Base-by-base conservation (phyloP, 768 basidiomycete genomes). In the Boletus speciosus region DNA sequence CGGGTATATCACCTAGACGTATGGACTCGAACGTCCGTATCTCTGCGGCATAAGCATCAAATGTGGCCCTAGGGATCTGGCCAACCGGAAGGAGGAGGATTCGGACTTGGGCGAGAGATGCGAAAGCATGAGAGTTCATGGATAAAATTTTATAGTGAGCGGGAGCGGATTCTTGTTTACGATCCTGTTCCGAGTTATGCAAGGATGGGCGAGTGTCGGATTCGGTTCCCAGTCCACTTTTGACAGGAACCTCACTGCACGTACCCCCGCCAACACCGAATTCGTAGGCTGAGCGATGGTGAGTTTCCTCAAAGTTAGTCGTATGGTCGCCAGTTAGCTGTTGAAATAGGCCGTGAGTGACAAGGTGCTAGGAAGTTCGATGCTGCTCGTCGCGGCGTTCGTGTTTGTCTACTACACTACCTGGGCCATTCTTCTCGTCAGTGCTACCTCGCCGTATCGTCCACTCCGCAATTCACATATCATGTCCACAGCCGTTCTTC, bases 321-420 rank as follows among this genome's bases (percentile, higher is more conserved):
- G 37, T 42, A 29, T 25, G 43, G 36, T 27, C 32, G 43, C 34
- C 36, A 23, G 45, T 47, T 7, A 64, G 35, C 49, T 41, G 54
- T 59, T 48, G 15, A 45, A 32, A 34, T 54, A 96, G 93, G 85
- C 82, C 38, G 68, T 80, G 60, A 88, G 85, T 60, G 94, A 97
- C 73, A 93, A 90, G 75, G 74, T 78, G 40, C 72, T 93, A 10
- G 94, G 94, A 47, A 82, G 85, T 31, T 61, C 75, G 40, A 91
- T 96, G 88, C 81, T 97, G 66, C 76, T 90, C 58, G 78, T 81
- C 57, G 91, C 92, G 34, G 79, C 82, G 6, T 69, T 83, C 41
- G 81, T 90, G 36, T 96, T 96, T 74, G 74, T 80, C 10, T 98
- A 98, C 70, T 98, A 98, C 71, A 93, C 95, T 2, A 78, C 81